A percentile compares a stretch with the other conserved stretches of the same genome.
phyloP scores from a whole-genome alignment of 257 asterid species.

The Galeopsis tetrahit region DNA sequence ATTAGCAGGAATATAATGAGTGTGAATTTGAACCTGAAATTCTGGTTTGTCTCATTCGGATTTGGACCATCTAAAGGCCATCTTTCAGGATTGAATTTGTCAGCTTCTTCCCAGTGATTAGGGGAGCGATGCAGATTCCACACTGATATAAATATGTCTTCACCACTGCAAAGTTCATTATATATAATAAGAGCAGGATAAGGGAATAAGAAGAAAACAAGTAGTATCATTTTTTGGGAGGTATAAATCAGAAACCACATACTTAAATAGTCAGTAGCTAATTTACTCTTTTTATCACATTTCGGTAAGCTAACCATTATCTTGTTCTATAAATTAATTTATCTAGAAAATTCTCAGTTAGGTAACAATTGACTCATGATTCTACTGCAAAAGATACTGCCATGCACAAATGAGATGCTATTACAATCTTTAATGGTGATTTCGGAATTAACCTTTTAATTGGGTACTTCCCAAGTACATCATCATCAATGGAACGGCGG shows the following conservation, averaged over 20 bases:
- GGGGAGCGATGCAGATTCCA: slow-evolving; percentile 97
- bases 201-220: neutral
- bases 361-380: neutral
- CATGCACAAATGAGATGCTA: slow-evolving; percentile 5
- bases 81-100: slow-evolving; percentile 89
- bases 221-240: neutral
- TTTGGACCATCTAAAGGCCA: slow-evolving; percentile 97
- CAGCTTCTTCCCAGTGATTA: slow-evolving; percentile 83
- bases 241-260: slow-evolving; percentile 18
- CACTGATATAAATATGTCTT: slow-evolving; percentile 91
- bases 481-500: slow-evolving; percentile 89
- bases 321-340: neutral
- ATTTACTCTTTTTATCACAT: slow-evolving; percentile 5
- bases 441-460: slow-evolving; percentile 63
- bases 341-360: neutral
- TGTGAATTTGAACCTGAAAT: slow-evolving; percentile 63
- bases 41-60: slow-evolving; percentile 96
- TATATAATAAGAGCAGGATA: neutral
- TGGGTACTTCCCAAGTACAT: slow-evolving; percentile 81
- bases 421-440: slow-evolving; percentile 1
- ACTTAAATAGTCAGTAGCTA: neutral
- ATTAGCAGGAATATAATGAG: neutral
- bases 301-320: neutral
- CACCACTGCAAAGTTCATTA: slow-evolving; percentile 58
- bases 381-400: neutral